These are phyloP conservation scores for Ascochyta viciae-villosae DNA, from an alignment of 2,329 filamentous ascomycete genomes.

Conservation along the genomic window DNA sequence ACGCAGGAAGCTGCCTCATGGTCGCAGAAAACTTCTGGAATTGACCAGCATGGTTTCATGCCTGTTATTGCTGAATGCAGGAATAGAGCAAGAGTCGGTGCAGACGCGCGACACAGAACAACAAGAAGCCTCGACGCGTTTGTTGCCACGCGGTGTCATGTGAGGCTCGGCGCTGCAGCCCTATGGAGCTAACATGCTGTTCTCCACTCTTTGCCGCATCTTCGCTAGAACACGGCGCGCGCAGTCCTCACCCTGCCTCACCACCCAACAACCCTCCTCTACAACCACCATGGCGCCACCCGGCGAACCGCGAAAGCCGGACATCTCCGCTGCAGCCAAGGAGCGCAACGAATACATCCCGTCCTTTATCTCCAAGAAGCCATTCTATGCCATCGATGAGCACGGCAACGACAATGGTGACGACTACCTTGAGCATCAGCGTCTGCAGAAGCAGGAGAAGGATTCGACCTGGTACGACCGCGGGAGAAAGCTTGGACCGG, in stretches of 20 bases:
- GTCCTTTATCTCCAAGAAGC: conserved; percentile 95
- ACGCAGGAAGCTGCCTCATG: conserved; percentile 14
- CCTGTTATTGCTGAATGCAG: not conserved
- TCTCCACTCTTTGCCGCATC: conserved; percentile 23
- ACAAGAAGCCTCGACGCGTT: conserved; percentile 5
- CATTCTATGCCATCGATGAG: conserved; percentile 90
- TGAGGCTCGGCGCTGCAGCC: conserved; percentile 40
- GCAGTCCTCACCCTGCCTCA: conserved; percentile 5
- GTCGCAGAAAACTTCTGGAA: conserved; percentile 11
- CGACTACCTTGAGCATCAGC: conserved; percentile 97
- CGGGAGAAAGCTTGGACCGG: conserved; percentile 81
- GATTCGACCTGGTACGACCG: conserved; percentile 91
- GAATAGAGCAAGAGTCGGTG: conserved; percentile 4
- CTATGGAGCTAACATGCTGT: conserved; percentile 30
- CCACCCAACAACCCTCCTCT: conserved; percentile 1
- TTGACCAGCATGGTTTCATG: not conserved
- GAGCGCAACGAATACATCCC: conserved; percentile 99
- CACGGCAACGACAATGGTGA: conserved; percentile 71
- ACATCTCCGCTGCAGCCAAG: conserved; percentile 67
- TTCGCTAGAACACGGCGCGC: conserved; percentile 5
- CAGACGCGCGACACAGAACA: conserved; percentile 2
- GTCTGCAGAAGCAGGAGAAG: conserved; percentile 74
- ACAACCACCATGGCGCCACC: conserved; percentile 52
- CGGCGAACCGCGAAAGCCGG: conserved; percentile 57
- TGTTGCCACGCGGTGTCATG: conserved; percentile 31